Conservation (phyloP, 306 rosid species). For the Chamaecrista fasciculata region DNA sequence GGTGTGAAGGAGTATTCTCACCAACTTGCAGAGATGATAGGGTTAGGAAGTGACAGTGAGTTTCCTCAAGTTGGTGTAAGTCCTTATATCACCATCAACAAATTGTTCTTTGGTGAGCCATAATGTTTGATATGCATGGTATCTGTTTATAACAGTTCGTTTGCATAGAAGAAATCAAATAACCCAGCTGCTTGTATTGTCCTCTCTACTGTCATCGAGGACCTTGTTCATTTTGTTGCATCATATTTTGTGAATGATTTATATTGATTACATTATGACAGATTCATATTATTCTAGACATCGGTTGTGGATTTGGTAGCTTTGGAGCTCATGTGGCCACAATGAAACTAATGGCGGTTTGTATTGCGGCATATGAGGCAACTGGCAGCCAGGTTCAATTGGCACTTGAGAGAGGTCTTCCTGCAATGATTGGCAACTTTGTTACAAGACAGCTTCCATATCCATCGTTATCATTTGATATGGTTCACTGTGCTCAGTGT, state of each 20-base stretch:
- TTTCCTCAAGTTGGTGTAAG: slow-evolving; percentile 83
- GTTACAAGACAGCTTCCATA: slow-evolving; percentile 71
- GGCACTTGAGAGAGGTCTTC: slow-evolving; percentile 92
- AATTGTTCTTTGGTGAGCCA: slow-evolving; percentile 11
- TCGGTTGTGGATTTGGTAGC: slow-evolving; percentile 91
- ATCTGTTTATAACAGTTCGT: slow-evolving; percentile 7
- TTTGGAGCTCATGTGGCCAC: slow-evolving; percentile 82
- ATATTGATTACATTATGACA: slow-evolving; percentile 40
- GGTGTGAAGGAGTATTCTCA: slow-evolving; percentile 80
- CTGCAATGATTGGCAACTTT: slow-evolving; percentile 78
- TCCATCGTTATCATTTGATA: slow-evolving; percentile 78
- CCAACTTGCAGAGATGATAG: slow-evolving; percentile 86
- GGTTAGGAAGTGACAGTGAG: slow-evolving; percentile 67
- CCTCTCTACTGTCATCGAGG: neutral
- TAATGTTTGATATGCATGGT: slow-evolving; percentile 21
- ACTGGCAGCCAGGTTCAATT: slow-evolving; percentile 94
- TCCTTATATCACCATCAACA: slow-evolving; percentile 3
- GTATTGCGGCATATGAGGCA: slow-evolving; percentile 79
- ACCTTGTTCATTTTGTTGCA: neutral
- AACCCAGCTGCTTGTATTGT: neutral
- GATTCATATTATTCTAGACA: slow-evolving; percentile 70
- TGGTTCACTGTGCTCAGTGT: slow-evolving; percentile 90
- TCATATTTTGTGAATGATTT: slow-evolving; percentile 16
- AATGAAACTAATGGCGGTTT: slow-evolving; percentile 62
- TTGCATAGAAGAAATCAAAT: neutral